phyloP scores from a whole-genome alignment of 805 yeast genomes.

The Debaryomyces castellii region DNA sequence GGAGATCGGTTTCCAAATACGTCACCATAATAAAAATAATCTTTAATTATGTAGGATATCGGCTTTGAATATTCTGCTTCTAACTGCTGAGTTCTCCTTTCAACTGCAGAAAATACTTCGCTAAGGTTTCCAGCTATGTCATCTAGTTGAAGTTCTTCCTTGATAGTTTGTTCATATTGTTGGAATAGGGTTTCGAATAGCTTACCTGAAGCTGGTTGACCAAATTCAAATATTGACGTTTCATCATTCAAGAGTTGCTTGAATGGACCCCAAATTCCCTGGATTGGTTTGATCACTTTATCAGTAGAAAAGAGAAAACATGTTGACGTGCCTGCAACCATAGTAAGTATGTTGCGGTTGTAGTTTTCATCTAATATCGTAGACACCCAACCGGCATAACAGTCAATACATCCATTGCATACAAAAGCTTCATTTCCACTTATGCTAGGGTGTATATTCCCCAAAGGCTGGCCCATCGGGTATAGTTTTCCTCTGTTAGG shows the following conservation, averaged over 20 bases:
- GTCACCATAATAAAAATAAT: conserved; percentile 53
- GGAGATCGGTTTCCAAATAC: conserved; percentile 61
- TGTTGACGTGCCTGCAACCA: conserved; percentile 66
- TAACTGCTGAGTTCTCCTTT: conserved; percentile 17
- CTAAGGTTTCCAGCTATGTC: background rate
- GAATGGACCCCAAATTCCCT: conserved; percentile 67
- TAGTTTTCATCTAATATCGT: conserved; percentile 18
- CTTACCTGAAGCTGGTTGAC: conserved; percentile 59
- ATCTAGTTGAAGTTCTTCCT: background rate
- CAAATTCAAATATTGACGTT: conserved; percentile 48
- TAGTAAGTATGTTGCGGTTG: conserved; percentile 25
- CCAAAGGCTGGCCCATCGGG: conserved; percentile 20
- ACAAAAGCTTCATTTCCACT: conserved; percentile 13
- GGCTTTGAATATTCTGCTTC: conserved; percentile 14
- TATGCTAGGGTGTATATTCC: conserved; percentile 6
- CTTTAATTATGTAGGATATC: conserved; percentile 25
- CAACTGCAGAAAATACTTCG: conserved; percentile 14
- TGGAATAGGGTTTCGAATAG: conserved; percentile 48
- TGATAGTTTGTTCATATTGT: conserved; percentile 15
- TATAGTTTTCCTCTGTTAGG: conserved; percentile 5
- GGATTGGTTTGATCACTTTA: conserved; percentile 10
- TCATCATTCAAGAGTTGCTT: conserved; percentile 27
- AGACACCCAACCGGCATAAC: conserved; percentile 56
- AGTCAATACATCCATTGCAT: conserved; percentile 56
- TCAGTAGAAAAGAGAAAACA: conserved; percentile 43